Conservation (phyloP, 2,329 filamentous ascomycete species). For the Nemania sp. region DNA sequence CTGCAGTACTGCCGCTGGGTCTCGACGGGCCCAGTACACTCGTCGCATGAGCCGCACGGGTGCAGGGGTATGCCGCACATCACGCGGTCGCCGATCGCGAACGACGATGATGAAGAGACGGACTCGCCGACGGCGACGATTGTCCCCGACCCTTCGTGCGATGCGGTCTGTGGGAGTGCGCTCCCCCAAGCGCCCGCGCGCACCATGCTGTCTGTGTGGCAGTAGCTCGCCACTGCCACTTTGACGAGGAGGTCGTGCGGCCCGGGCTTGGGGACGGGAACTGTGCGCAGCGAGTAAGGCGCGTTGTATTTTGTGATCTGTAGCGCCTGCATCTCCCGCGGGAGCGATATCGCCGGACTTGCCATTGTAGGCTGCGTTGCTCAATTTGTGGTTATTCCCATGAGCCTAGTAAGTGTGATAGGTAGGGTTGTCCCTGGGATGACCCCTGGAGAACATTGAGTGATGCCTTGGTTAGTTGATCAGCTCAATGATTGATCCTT, state of each 20-base stretch:
- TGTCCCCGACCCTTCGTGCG: constrained; percentile 61
- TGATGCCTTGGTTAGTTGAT: too few relatives aligned
- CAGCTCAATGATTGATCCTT: too few relatives aligned
- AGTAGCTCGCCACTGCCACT: constrained; percentile 61
- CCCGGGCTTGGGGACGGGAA: constrained; percentile 53
- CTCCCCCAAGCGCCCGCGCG: constrained; percentile 51
- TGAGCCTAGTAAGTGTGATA: background rate
- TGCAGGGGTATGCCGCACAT: constrained; percentile 58
- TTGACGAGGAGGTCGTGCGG: constrained; percentile 62
- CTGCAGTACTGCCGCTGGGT: constrained; percentile 55
- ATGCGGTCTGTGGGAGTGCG: constrained; percentile 55
- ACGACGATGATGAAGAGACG: constrained; percentile 42
- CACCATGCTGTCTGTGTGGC: constrained; percentile 65
- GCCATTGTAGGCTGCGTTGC: constrained; percentile 2
- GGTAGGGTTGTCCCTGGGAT: too few relatives aligned
- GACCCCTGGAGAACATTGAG: too few relatives aligned
- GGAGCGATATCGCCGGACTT: background rate
- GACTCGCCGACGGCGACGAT: constrained; percentile 51
- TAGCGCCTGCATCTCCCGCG: constrained; percentile 39
- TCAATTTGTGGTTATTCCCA: background rate
- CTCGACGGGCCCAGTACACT: constrained; percentile 54
- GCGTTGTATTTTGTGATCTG: constrained; percentile 50
- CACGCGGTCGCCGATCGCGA: constrained; percentile 56
- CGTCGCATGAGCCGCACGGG: constrained; percentile 55
- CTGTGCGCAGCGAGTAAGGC: constrained; percentile 55